Conservation (phyloP, 257 asterid species). For the Solanum ossicruentum region DNA sequence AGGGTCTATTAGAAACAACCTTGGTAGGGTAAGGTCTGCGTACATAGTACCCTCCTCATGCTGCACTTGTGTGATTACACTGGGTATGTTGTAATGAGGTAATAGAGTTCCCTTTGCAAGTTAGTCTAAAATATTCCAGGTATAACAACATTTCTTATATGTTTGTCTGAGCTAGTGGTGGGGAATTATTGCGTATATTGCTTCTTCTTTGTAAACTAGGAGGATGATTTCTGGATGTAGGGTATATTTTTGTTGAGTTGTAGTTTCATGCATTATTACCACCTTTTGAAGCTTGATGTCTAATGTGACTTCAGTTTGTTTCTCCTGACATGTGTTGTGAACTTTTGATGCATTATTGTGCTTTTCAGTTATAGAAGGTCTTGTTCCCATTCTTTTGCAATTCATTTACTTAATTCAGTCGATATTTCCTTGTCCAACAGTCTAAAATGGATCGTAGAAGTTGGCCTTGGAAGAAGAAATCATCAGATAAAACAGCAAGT, state of each 20-base stretch:
- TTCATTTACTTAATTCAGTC: background rate
- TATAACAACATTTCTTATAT: background rate
- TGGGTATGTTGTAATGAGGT: background rate
- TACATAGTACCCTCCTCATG: background rate
- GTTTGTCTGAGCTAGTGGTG: background rate
- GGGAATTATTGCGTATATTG: background rate
- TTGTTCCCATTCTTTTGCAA: background rate
- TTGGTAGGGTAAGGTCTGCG: background rate
- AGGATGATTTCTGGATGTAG: background rate
- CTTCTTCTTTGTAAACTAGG: background rate
- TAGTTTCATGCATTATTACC: background rate
- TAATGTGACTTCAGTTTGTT: background rate
- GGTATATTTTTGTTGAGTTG: background rate
- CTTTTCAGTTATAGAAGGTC: background rate
- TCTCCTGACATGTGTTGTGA: background rate
- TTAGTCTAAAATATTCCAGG: background rate
- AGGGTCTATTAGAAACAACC: background rate
- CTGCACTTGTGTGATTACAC: background rate
- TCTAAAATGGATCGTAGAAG: constrained; percentile 63
- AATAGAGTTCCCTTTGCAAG: background rate
- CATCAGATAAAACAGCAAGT: constrained; percentile 61
- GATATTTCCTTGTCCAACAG: constrained; percentile 4
- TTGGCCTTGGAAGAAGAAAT: constrained; percentile 99
- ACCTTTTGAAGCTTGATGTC: background rate
- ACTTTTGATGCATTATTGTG: background rate